Conservation (phyloP, 257 asterid genomes). For the Perilla frutescens region DNA sequence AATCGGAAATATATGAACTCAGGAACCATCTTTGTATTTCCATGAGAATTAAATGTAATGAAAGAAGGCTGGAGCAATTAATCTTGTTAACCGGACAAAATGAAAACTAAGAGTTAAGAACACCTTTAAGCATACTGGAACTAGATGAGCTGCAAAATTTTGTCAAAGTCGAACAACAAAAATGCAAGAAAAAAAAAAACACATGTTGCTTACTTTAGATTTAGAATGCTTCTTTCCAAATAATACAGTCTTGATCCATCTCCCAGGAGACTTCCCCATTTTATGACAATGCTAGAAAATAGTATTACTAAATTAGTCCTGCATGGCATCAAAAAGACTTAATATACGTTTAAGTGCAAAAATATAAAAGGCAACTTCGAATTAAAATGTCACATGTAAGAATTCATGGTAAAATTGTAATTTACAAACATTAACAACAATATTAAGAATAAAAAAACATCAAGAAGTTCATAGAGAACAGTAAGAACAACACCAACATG, state of each 20-base stretch:
- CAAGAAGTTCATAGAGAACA: not conserved
- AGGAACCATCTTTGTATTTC: not conserved
- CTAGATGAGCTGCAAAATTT: not conserved
- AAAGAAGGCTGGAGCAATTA: not conserved
- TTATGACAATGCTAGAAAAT: conserved; percentile 27
- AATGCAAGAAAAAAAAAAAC: conserved; percentile 29
- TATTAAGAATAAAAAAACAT: conserved; percentile 5
- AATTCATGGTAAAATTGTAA: not conserved
- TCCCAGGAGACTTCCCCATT: conserved; percentile 92
- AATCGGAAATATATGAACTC: not conserved
- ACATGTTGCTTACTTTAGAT: conserved; percentile 50
- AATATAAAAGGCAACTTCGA: conserved; percentile 3
- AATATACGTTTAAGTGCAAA: not conserved
- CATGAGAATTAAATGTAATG: not conserved
- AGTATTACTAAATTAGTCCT: conserved; percentile 35
- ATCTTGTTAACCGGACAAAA: conserved; percentile 2
- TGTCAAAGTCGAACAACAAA: not conserved
- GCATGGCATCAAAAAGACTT: conserved; percentile 31
- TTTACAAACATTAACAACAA: not conserved
- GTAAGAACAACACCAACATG: not conserved
- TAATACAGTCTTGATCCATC: conserved; percentile 78
- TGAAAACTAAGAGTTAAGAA: conserved; percentile 1
- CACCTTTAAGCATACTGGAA: not conserved
- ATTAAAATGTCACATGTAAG: not conserved
- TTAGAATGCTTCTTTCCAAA: conserved; percentile 73